Evolutionary conservation across 2,329 filamentous ascomycete species (phyloP).

Genomic region (Whalleya microplaca): DNA sequence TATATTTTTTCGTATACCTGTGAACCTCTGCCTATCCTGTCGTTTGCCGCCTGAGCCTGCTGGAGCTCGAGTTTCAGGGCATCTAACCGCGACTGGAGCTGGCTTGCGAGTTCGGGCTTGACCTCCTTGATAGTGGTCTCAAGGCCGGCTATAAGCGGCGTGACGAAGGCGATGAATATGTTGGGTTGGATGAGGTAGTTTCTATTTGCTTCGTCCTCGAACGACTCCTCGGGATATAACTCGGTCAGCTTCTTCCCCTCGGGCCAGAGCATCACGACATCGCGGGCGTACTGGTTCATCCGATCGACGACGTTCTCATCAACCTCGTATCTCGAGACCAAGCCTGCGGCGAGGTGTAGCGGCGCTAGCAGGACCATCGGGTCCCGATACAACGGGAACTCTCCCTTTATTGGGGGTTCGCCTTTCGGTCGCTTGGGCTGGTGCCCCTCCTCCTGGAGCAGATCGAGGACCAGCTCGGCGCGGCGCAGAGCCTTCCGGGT

Average conservation of each 20-base stretch:
- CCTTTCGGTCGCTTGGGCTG: conserved; percentile 16
- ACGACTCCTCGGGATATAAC: conserved; percentile 41
- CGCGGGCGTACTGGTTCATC: conserved; percentile 42
- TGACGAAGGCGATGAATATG: conserved; percentile 41
- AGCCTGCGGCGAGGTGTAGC: conserved; percentile 48
- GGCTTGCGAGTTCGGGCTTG: conserved; percentile 38
- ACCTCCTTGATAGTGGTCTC: conserved; percentile 49
- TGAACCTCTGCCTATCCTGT: conserved; percentile 23
- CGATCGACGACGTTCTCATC: conserved; percentile 37
- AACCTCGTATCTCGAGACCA: conserved; percentile 40
- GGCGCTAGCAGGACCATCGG: conserved; percentile 47
- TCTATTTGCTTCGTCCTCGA: conserved; percentile 31
- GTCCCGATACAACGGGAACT: conserved; percentile 43
- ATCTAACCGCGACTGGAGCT: conserved; percentile 47
- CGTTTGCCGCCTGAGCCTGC: conserved; percentile 29
- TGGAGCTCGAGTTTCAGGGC: conserved; percentile 43
- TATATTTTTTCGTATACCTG: conserved; percentile 40
- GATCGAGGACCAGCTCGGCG: conserved; percentile 52
- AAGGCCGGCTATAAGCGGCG: conserved; percentile 49
- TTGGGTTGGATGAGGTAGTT: conserved; percentile 40
- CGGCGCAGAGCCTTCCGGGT: conserved; percentile 49
- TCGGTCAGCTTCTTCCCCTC: conserved; percentile 40
- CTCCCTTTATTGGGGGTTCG: conserved; percentile 18
- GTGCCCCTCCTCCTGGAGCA: conserved; percentile 52
- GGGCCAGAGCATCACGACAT: conserved; percentile 48